Base-by-base conservation (phyloP, 495 filamentous ascomycete species). In the Elaphomyces granulatus region DNA sequence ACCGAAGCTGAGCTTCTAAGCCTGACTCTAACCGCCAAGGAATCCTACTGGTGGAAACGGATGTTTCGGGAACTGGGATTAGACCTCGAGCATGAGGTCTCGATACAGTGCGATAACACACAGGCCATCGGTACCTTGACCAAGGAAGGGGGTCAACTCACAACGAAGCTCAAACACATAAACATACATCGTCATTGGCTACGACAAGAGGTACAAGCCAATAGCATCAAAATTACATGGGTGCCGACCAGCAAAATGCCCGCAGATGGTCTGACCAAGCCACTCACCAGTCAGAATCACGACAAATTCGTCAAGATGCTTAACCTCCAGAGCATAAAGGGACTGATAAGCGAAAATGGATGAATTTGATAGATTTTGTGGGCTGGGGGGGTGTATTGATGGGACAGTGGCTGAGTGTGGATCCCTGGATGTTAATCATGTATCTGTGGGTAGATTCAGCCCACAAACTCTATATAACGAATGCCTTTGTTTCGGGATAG, bases 1-100 rank as follows among this genome's bases (percentile, higher is more conserved):
- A 49, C 43, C 3, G 40, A 49, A 41, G 47, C 40, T 3, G 44
- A 53, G 28, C 43, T 53, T 8, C 39, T 49, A 15, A 32, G 14
- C 1, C 28, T 47, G 31, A 44, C 37, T 2, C 21, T 43, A 3
- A 39, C 40, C 15, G 42, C 2, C 8, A 52, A 45, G 36, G 45
- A 57, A 37, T 12, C 41, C n/a, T 10, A 28, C 6, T 50, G 20
- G 45, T 53, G 10, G 19, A 2, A 28, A 26, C 21, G 37, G 2
- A 16, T 39, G 3, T 39, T 39, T 28, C 9, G 32, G 9, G 20
- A 10, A 8, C 10, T 37, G 14, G 8, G 17, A 23, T 37, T 37
- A 20, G 36, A 37, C 10, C 2, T 20, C 15, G 8, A 37, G 17
- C 8, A 37, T 20, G 15, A 20, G 8, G 4, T 15, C 8, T 8